phyloP scores from a whole-genome alignment of 352 stramenopile genomes.

The Phytophthora quininea region DNA sequence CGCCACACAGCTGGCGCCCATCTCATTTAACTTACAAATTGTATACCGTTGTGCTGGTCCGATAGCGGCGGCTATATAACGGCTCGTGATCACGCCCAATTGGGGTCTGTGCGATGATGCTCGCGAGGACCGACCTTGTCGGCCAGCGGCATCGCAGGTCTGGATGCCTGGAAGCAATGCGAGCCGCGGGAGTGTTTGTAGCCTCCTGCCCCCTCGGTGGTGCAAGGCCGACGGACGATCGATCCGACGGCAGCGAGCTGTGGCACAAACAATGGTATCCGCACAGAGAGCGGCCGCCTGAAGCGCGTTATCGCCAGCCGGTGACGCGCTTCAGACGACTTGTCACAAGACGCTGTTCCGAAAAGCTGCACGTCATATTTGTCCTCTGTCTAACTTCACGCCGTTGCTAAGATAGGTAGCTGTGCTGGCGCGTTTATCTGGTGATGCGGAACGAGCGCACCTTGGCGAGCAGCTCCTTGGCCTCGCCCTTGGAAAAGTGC shows the following conservation, averaged over 20 bases:
- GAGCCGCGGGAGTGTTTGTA: no score
- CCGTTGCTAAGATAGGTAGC: no score
- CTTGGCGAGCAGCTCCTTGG: constrained; percentile 95
- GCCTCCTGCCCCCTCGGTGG: neutral
- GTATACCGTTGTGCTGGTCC: constrained; percentile 6
- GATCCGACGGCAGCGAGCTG: constrained; percentile 19
- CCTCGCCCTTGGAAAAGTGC: constrained; percentile 96
- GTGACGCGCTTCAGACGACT: neutral
- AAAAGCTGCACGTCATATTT: no score
- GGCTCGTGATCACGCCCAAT: neutral
- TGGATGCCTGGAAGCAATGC: no score
- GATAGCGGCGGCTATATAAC: constrained; percentile 8
- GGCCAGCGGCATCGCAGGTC: no score
- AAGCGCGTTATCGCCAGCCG: neutral
- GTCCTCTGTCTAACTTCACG: no score
- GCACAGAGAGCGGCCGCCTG: neutral
- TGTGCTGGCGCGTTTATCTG: constrained; percentile 55
- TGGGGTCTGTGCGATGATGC: no score
- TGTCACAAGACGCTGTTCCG: neutral
- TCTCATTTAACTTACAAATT: neutral
- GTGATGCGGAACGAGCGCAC: constrained; percentile 98
- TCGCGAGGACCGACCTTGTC: no score
- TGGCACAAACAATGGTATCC: constrained; percentile 11
- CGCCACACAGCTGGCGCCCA: neutral
- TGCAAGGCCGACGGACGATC: constrained; percentile 10